These are phyloP conservation scores for Vanilla planifolia DNA, from an alignment of 106 monocot genomes.

Conservation along the genomic window DNA sequence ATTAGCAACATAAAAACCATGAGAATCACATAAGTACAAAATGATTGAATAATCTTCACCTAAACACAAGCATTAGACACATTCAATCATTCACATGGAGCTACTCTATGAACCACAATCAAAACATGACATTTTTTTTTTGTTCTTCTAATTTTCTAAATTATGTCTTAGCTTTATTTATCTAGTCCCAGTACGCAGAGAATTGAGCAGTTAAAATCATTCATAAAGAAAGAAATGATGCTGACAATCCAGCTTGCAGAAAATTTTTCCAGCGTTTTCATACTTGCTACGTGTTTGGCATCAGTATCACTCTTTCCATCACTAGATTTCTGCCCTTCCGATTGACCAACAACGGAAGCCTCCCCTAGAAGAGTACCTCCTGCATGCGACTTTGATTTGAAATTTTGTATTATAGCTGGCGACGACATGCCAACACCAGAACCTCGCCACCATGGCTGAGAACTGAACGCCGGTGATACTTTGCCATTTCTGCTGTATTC, in stretches of 20 bases:
- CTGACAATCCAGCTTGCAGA: neutral
- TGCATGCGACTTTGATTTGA: neutral
- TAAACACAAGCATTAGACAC: neutral
- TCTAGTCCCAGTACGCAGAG: neutral
- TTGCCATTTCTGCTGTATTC: neutral
- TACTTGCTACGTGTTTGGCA: constrained; percentile 2
- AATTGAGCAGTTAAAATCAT: neutral
- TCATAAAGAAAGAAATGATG: neutral
- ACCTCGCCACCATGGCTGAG: constrained; percentile 4
- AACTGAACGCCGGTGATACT: neutral
- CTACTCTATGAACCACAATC: neutral
- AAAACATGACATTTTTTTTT: neutral
- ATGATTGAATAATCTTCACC: neutral
- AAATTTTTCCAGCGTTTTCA: neutral
- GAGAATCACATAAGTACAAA: neutral
- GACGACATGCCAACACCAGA: neutral
- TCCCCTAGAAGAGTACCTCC: neutral
- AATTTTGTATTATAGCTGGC: neutral
- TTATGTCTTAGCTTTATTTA: neutral
- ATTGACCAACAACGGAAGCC: neutral
- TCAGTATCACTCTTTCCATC: neutral
- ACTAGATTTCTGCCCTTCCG: neutral
- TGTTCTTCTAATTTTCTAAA: neutral
- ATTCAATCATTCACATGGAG: neutral
- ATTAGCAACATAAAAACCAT: neutral